Evolutionary conservation across 768 basidiomycete species (phyloP).

Genomic region (Serendipita sp.): DNA sequence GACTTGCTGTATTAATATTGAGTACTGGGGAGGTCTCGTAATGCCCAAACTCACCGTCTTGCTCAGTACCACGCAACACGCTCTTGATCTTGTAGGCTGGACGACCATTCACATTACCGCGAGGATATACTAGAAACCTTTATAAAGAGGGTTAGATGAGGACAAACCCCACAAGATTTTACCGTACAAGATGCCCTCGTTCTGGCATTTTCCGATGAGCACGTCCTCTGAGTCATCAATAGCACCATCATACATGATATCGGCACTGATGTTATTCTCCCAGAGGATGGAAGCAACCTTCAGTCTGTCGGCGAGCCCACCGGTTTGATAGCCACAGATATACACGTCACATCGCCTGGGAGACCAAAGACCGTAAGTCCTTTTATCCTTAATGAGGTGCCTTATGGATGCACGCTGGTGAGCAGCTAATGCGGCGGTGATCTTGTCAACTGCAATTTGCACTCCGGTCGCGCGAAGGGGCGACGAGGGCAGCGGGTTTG

Average conservation of each 20-base stretch:
- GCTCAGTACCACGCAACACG: constrained; percentile 60
- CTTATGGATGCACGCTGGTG: constrained; percentile 53
- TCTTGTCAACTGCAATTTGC: constrained; percentile 67
- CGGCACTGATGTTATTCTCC: constrained; percentile 69
- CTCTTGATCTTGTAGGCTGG: constrained; percentile 70
- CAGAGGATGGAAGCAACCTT: constrained; percentile 64
- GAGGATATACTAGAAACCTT: constrained; percentile 38
- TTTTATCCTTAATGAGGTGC: constrained; percentile 55
- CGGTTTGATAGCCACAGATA: constrained; percentile 34
- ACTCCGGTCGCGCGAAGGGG: constrained; percentile 51
- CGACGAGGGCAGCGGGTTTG: constrained; percentile 20
- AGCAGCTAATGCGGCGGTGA: constrained; percentile 47
- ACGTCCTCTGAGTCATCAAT: constrained; percentile 47
- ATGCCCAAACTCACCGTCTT: constrained; percentile 35
- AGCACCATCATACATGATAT: constrained; percentile 73
- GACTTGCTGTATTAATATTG: constrained; percentile 28
- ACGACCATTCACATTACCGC: constrained; percentile 39
- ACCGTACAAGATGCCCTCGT: constrained; percentile 70
- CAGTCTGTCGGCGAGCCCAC: constrained; percentile 58
- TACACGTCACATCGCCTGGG: constrained; percentile 83
- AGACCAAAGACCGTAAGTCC: constrained; percentile 79
- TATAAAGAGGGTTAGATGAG: background rate
- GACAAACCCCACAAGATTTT: background rate
- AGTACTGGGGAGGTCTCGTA: no score
- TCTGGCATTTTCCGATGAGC: constrained; percentile 43